Base-by-base conservation (phyloP, 768 basidiomycete genomes). In the Boletus subparvulus region DNA sequence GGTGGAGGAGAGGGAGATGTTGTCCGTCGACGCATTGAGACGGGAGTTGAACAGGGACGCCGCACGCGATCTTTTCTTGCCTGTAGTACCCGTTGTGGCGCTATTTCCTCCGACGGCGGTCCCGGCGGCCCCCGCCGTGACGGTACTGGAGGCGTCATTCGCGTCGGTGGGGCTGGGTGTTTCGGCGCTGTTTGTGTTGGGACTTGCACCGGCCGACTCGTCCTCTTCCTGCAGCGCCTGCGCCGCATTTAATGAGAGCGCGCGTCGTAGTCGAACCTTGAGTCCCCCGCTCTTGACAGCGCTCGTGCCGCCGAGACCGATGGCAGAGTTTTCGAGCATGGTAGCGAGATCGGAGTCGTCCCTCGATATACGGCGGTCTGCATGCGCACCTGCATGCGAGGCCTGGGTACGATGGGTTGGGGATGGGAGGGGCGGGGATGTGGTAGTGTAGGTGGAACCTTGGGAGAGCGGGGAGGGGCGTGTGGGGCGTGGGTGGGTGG, bases 1-100 rank as follows among this genome's bases (percentile, higher is more conserved):
- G 44, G 96, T 97, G 9, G 92, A 94, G 19, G 88, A 90, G 39
- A 98, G 82, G 28, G 94, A 97, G 61, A 98, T 96, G 72, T 96
- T 97, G 73, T 96, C 94, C 42, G 92, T 95, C 52, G 87, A 90
- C 42, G 86, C 84, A 69, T 97, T 96, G 64, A 91, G 74, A 61
- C 88, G 86, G 60, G 90, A 84, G 72, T 94, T 97, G 80, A 98
- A 95, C 61, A 98, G 69, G 21, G 85, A 80, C 42, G 86, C 83
- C 0, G 85, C 86, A 17, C 87, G 85, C 42, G 83, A 81, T 69
- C 83, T 83, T 74, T 89, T 91, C 80, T 90, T 90, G 30, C 64
- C 68, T 3, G 75, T 70, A 36, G 73, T 66, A 13, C 65, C 49
- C 7, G 55, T 65, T 3, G 72, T 64, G n/a, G 72, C 65, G 10